phyloP scores from a whole-genome alignment of 2,329 filamentous ascomycete species.

The Ceratocystiopsis brevicomis region DNA sequence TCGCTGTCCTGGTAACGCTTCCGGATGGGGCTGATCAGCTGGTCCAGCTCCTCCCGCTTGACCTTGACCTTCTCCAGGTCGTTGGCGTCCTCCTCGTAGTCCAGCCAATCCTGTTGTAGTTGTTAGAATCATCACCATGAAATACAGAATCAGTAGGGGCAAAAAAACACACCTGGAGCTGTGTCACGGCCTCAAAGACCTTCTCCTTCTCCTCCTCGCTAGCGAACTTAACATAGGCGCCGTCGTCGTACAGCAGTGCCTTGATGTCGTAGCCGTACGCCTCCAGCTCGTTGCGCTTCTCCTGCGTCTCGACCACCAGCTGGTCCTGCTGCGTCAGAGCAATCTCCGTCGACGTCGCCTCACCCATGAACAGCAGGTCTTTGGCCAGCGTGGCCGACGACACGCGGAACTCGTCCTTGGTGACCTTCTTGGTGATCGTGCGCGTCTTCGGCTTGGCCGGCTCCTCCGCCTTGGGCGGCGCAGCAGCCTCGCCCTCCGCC shows the following conservation, averaged over 20 bases:
- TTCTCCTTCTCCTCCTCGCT: conserved; percentile 26
- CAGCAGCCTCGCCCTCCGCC: neutral
- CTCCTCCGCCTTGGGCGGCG: conserved; percentile 63
- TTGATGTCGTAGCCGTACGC: conserved; percentile 92
- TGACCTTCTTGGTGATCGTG: conserved; percentile 98
- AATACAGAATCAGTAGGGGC: neutral
- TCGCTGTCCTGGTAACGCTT: conserved; percentile 85
- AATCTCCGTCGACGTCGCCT: conserved; percentile 63
- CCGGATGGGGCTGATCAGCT: conserved; percentile 74
- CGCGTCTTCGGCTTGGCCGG: conserved; percentile 55
- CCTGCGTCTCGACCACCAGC: conserved; percentile 90
- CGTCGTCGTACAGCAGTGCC: conserved; percentile 39
- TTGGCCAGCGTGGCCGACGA: conserved; percentile 66
- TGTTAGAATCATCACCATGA: neutral
- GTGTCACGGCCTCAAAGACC: conserved; percentile 29
- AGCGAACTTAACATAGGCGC: conserved; percentile 6
- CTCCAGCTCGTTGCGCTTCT: conserved; percentile 99
- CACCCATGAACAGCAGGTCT: conserved; percentile 46
- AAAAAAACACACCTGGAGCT: conserved; percentile 56
- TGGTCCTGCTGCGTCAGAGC: conserved; percentile 97
- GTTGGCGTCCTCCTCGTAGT: conserved; percentile 89
- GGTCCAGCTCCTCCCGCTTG: conserved; percentile 91
- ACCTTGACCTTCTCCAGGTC: conserved; percentile 27
- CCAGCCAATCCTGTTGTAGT: conserved; percentile 82
- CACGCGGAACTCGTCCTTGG: conserved; percentile 88